Percentiles rank a stretch among this genome's conserved stretches.
Evolutionary conservation across 352 stramenopile genomes (phyloP).

Genomic region (Achlya hypogyna): DNA sequence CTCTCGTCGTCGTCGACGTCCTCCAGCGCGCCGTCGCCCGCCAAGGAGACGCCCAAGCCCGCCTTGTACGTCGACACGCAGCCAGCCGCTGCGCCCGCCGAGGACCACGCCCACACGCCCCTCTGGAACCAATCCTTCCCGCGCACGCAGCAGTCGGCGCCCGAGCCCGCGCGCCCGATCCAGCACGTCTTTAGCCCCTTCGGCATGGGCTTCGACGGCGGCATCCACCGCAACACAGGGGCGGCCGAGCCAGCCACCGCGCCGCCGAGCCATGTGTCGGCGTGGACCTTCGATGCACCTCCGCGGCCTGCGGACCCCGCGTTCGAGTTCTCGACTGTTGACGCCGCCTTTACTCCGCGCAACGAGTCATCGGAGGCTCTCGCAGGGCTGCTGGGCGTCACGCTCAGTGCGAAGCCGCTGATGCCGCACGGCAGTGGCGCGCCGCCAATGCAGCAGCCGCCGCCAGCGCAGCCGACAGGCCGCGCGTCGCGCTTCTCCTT

Average conservation of each 20-base stretch:
- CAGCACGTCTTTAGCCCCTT: constrained; percentile 58
- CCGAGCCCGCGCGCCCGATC: background rate
- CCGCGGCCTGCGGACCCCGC: background rate
- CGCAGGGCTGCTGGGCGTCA: constrained; percentile 48
- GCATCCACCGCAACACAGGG: constrained; percentile 36
- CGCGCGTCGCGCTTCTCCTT: constrained; percentile 69
- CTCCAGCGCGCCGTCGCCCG: background rate
- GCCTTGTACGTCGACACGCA: constrained; percentile 4
- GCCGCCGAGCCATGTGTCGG: background rate
- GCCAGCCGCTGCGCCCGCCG: background rate
- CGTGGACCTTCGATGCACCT: constrained; percentile 13
- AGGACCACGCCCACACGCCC: background rate
- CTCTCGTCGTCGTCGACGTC: background rate
- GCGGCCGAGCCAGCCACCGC: constrained; percentile 11
- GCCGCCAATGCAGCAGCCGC: background rate
- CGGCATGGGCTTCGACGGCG: constrained; percentile 57
- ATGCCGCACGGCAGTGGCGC: constrained; percentile 23
- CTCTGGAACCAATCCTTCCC: constrained; percentile 11
- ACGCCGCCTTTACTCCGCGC: constrained; percentile 71
- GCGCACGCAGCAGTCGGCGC: background rate
- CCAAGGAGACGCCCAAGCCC: background rate
- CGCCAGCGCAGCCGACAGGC: constrained; percentile 20
- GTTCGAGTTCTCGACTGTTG: constrained; percentile 59
- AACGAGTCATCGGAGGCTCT: constrained; percentile 66
- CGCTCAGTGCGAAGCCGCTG: constrained; percentile 41